phyloP scores from a whole-genome alignment of 1,139 yeast species.

The Geotrichum phurueaensis region DNA sequence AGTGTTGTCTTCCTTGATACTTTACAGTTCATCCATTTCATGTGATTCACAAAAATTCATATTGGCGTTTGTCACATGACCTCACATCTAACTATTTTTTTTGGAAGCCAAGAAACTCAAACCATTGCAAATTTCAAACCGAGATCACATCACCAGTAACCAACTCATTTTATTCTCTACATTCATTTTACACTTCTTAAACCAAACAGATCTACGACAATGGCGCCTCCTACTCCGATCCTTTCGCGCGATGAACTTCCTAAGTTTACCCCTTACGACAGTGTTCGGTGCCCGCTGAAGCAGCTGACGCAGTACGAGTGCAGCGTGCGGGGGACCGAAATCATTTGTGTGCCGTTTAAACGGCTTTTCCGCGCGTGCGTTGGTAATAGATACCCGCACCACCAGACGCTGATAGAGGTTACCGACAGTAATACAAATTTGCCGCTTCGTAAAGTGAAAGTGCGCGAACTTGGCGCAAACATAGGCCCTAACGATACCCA shows the following conservation, averaged over 20 bases:
- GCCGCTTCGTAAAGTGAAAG: slow-evolving; percentile 3
- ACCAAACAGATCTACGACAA: background rate
- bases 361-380: slow-evolving; percentile 44
- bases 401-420: slow-evolving; percentile 28
- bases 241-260: slow-evolving; percentile 10
- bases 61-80: no score
- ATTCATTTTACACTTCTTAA: background rate
- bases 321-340: slow-evolving; percentile 32
- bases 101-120: no score
- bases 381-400: slow-evolving; percentile 18
- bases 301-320: slow-evolving; percentile 49
- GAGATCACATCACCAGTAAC: background rate
- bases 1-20: no score
- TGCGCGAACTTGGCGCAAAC: background rate
- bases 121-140: background rate
- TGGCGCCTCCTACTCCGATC: slow-evolving; percentile 20
- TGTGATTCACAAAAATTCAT: no score
- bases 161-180: background rate
- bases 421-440: slow-evolving; percentile 12
- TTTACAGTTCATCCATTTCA: no score
- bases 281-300: slow-evolving; percentile 39
- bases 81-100: no score
- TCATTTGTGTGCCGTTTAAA: slow-evolving; percentile 47
- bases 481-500: background rate
- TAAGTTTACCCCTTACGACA: slow-evolving; percentile 8